These are phyloP conservation scores for Lycium ferocissimum DNA, from an alignment of 257 asterid species.

Conservation along the genomic window DNA sequence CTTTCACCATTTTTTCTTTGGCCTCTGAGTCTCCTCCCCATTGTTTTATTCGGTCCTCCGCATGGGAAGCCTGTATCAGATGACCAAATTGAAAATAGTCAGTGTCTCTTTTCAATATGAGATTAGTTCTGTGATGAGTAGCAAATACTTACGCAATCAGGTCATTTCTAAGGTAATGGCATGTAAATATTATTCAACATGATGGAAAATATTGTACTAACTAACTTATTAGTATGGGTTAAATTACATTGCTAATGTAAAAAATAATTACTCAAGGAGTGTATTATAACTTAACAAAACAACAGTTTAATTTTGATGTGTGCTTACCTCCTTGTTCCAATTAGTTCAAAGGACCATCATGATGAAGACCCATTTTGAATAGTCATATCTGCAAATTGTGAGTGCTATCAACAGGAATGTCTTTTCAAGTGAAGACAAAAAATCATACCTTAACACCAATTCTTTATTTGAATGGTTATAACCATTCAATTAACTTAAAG, in stretches of 20 bases:
- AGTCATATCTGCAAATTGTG: conserved; percentile 36
- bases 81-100: not conserved
- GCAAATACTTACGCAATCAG: not conserved
- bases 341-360: conserved; percentile 42
- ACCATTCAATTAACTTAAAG: too few species aligned
- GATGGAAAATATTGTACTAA: too few species aligned
- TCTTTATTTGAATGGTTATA: too few species aligned
- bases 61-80: conserved; percentile 48
- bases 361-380: conserved; percentile 35
- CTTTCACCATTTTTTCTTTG: conserved; percentile 19
- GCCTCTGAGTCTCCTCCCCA: conserved; percentile 55
- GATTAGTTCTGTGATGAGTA: not conserved
- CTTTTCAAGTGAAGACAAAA: too few species aligned
- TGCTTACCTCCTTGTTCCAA: conserved; percentile 51
- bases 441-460: conserved; percentile 46
- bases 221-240: too few species aligned
- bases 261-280: too few species aligned
- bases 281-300: not conserved
- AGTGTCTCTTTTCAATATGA: not conserved
- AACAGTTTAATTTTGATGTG: not conserved
- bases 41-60: conserved; percentile 48
- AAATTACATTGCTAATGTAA: too few species aligned
- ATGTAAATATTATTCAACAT: too few species aligned
- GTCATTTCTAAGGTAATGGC: too few species aligned
- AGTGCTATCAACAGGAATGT: too few species aligned